These are phyloP conservation scores for Pachysandra terminalis DNA, from an alignment of 164 flowering plant genomes.

Conservation along the genomic window DNA sequence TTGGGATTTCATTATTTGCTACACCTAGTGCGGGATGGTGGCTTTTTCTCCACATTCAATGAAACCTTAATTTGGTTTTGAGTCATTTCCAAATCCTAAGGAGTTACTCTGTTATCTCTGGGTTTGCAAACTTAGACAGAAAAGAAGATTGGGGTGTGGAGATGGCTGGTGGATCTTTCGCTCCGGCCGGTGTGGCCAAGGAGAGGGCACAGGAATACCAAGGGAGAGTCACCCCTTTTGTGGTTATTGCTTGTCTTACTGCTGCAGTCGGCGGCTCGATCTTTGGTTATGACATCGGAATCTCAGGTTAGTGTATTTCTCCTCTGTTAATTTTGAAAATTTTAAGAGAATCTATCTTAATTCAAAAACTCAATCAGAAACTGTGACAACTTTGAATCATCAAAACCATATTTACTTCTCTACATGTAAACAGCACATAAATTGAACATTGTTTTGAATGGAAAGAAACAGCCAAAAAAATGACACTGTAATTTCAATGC, in stretches of 20 bases:
- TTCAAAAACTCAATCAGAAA: too few relatives aligned
- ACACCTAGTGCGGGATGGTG: too few relatives aligned
- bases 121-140: too few relatives aligned
- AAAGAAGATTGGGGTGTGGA: neutral
- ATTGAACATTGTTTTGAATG: neutral
- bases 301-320: constrained; percentile 21
- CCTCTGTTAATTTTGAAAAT: too few relatives aligned
- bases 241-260: constrained; percentile 29
- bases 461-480: too few relatives aligned
- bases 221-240: constrained; percentile 32
- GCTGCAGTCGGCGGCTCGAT: constrained; percentile 37
- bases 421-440: neutral
- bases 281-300: constrained; percentile 42
- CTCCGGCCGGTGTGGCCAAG: constrained; percentile 35
- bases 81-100: neutral
- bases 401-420: neutral
- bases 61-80: neutral
- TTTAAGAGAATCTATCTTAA: neutral
- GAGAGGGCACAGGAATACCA: constrained; percentile 33
- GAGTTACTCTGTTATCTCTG: neutral
- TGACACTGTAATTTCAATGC: too few relatives aligned
- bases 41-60: neutral
- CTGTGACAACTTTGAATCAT: too few relatives aligned
- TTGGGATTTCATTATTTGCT: too few relatives aligned
- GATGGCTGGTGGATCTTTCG: constrained; percentile 40